Percentiles rank a stretch among this genome's conserved stretches.
These are phyloP conservation scores for Parasarocladium wereldwijsianum DNA, from an alignment of 2,329 filamentous ascomycete genomes.

Conservation along the genomic window DNA sequence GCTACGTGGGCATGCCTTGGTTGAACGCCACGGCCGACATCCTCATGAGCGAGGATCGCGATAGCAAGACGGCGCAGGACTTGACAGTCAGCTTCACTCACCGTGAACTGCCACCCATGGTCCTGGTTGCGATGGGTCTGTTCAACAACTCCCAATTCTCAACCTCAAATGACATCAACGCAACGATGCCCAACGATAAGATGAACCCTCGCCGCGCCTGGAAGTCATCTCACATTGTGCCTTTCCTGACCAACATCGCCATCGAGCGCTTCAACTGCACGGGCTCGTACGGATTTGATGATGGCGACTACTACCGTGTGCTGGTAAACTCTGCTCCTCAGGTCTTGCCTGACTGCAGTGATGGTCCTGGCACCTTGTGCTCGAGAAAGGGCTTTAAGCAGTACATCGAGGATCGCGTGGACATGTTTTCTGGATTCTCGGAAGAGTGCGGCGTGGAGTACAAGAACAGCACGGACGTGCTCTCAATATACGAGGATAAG, in stretches of 20 bases:
- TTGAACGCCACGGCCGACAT: slow-evolving; percentile 43
- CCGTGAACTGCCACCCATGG: slow-evolving; percentile 51
- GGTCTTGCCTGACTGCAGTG: slow-evolving; percentile 23
- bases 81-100: slow-evolving; percentile 57
- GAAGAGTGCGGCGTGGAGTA: slow-evolving; percentile 21
- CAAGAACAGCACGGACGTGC: slow-evolving; percentile 18
- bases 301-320: slow-evolving; percentile 33
- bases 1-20: slow-evolving; percentile 50
- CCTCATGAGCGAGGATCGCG: slow-evolving; percentile 22
- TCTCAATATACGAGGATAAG: slow-evolving; percentile 18
- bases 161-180: slow-evolving; percentile 34
- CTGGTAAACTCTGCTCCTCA: slow-evolving; percentile 29
- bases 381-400: slow-evolving; percentile 21
- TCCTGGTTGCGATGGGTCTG: slow-evolving; percentile 50
- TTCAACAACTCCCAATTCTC: slow-evolving; percentile 53
- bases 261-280: slow-evolving; percentile 49
- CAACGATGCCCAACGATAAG: slow-evolving; percentile 46
- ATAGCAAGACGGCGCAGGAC: slow-evolving; percentile 27
- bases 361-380: slow-evolving; percentile 29
- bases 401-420: slow-evolving; percentile 22
- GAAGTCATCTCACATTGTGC: slow-evolving; percentile 47
- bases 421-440: slow-evolving; percentile 24
- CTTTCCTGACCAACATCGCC: slow-evolving; percentile 52
- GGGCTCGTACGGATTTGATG: slow-evolving; percentile 37
- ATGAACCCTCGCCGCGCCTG: slow-evolving; percentile 51